Evolutionary conservation across 2,329 filamentous ascomycete species (phyloP), one percentile per base, ranked within the genome.

Genomic region (Nakataea oryzae): DNA sequence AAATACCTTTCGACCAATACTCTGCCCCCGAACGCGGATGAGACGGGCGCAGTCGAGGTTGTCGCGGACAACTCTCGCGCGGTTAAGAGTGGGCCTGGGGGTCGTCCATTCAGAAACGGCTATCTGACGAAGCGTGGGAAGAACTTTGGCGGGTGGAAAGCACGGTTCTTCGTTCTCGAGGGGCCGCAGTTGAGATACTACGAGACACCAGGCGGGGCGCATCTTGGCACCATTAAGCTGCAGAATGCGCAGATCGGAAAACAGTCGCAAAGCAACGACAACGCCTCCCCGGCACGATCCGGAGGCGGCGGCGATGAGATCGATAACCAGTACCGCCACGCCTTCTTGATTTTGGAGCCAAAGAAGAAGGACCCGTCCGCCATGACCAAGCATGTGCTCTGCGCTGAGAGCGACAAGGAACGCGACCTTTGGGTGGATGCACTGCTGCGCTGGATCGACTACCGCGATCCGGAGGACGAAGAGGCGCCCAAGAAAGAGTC

Each of bases 121-220:
- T 99, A 97, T 73, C 78, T 99, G 59, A 97, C 95, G 2, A 99
- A 99, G 78, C 86, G 90, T 67, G 95, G 95, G 59, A 99, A 99
- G 80, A 97, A 97, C 70, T 99, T 99, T 76, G 95, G 95, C 60
- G 95, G 95, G 59, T 99, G 95, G 95, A 99, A 99, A 75, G 93
- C 92, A 13, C 77, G 85, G 41, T 86, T 85, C 70, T 87, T 87
- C 69, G 75, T 85, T 27, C 76, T 86, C 14, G 82, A 85, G 61
- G 82, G 83, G 0, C 81, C 82, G n/a, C 74, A 78, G 11, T 70
- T 99, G 69, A 92, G 89, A 69, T 99, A 99, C 72, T 97, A 90
- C 69, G 95, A 99, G 74, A 86, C 89, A 2, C 92, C 91, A 3
- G 93, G 93, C 59, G 95, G 95, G 57, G 86, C 91, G 21, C 91